Percentiles rank a stretch among this genome's conserved stretches.
These are phyloP conservation scores for Phlegmacium glaucopus DNA, from an alignment of 768 basidiomycete species.

Conservation along the genomic window DNA sequence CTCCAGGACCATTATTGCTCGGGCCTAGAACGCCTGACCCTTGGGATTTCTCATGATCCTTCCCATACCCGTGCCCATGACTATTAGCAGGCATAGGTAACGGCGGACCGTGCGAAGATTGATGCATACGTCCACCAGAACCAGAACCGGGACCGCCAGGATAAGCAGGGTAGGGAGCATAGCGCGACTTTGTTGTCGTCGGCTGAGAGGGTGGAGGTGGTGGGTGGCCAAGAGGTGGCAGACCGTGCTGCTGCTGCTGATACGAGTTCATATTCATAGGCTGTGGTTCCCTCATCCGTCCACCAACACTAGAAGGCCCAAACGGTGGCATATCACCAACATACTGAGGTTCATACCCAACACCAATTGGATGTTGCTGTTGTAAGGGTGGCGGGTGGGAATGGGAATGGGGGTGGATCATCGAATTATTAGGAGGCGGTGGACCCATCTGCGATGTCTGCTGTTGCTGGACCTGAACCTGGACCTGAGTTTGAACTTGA, in stretches of 20 bases:
- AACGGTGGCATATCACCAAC: constrained; percentile 7
- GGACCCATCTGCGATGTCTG: constrained; percentile 8
- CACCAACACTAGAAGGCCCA: constrained; percentile 9
- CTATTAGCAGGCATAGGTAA: constrained; percentile 6
- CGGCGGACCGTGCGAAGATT: constrained; percentile 6
- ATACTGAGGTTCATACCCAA: constrained; percentile 18
- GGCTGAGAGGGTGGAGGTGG: too few species aligned
- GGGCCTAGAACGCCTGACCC: constrained; percentile 12
- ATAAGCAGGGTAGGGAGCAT: too few species aligned
- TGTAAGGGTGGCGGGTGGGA: neutral
- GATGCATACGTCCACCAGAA: constrained; percentile 3
- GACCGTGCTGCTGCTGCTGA: too few species aligned
- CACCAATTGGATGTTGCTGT: constrained; percentile 2
- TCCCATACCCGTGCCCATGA: constrained; percentile 17
- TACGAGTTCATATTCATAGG: too few species aligned
- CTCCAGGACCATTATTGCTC: constrained; percentile 21
- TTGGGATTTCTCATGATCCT: constrained; percentile 21
- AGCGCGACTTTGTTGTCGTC: too few species aligned
- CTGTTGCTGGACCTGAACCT: too few species aligned
- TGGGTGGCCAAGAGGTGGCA: too few species aligned
- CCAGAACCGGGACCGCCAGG: neutral
- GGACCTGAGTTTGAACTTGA: constrained; percentile 3
- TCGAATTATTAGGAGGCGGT: constrained; percentile 8
- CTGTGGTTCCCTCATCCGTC: constrained; percentile 11
- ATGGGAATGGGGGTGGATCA: constrained; percentile 10